Base-by-base conservation (phyloP, 2,329 filamentous ascomycete species). In the Chaetoscypha palmicola region DNA sequence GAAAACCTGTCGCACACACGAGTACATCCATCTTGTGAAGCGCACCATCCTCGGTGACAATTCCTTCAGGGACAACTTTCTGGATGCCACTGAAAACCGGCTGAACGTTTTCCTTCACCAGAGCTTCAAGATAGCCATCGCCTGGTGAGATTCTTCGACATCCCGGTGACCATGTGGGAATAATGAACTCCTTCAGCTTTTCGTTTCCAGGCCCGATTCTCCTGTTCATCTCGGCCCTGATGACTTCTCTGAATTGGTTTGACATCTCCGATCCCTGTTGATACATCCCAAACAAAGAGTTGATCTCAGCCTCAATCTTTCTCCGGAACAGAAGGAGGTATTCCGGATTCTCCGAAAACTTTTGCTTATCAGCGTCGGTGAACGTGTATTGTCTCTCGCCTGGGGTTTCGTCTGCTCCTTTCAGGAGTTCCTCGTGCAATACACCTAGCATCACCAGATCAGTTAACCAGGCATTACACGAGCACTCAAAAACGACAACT, bases 81-180 rank as follows among this genome's bases (percentile, higher is more conserved):
- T 38, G 34, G 37, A 58, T 50, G 11, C 41, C 36, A 23, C 41
- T 49, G 42, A 49, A 48, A 22, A 71, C 62, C 5, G 64, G 63
- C n/a, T 62, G 55, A 3, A 74, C 68, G 36, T 76, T 74, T 9
- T 63, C 58, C 41, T 66, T 50, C 2, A 60, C 60, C 30, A 73
- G 58, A 8, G 64, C 62, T 44, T 69, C 66, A 28, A 69, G 57
- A 53, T 68, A 69, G 4, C 67, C 66, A 36, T 64, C 61, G 2
- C 66, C 66, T 1, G 67, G 67, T 1, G 66, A 62, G 38, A 66
- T 62, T 2, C 64, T 64, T 41, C 59, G 62, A 57, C 59, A 68
- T 14, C 71, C 70, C 3, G 66, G 65, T 2, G 63, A 61, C 63
- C 66, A 73, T 30, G 55, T 58, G 14, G 66, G 66, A 38, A 68